Evolutionary conservation across 2,329 filamentous ascomycete species (phyloP).

Genomic region (Aspergillus neotritici): DNA sequence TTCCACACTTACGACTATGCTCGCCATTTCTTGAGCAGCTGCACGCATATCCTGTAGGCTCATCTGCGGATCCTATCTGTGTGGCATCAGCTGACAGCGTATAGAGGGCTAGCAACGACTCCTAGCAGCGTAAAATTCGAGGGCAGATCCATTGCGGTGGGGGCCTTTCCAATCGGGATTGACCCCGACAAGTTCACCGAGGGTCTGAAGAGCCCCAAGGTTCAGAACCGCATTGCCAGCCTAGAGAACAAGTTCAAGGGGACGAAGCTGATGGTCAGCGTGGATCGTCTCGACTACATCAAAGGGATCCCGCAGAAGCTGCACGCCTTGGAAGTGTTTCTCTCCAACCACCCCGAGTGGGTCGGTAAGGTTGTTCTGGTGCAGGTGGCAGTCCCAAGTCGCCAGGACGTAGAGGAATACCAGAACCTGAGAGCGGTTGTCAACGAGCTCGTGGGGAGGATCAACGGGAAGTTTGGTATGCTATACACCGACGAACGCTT

Average conservation of each 20-base stretch:
- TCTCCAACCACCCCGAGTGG: slow-evolving; percentile 93
- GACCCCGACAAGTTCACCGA: slow-evolving; percentile 92
- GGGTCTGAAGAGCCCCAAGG: slow-evolving; percentile 71
- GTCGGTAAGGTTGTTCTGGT: slow-evolving; percentile 92
- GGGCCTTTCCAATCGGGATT: slow-evolving; percentile 91
- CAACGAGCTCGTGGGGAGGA: slow-evolving; percentile 88
- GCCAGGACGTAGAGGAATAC: slow-evolving; percentile 93
- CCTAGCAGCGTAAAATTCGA: slow-evolving; percentile 87
- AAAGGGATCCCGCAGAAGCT: slow-evolving; percentile 95
- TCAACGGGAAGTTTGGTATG: slow-evolving; percentile 82
- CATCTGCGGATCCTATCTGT: slow-evolving; percentile 1
- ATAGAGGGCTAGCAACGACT: slow-evolving; percentile 55
- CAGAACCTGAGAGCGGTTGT: slow-evolving; percentile 89
- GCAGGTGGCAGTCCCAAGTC: slow-evolving; percentile 84
- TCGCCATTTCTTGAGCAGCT: slow-evolving; percentile 87
- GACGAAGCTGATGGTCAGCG: slow-evolving; percentile 88
- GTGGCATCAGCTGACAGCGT: slow-evolving; percentile 6
- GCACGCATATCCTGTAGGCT: slow-evolving; percentile 72
- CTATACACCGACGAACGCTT: not conserved
- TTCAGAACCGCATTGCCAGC: slow-evolving; percentile 75
- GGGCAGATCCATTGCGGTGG: slow-evolving; percentile 76
- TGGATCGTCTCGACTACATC: slow-evolving; percentile 94
- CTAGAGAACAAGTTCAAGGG: slow-evolving; percentile 84
- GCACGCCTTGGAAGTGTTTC: slow-evolving; percentile 86
- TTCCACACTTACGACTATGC: slow-evolving; percentile 98